Percentiles rank a stretch among this genome's conserved stretches.
These are phyloP conservation scores for Globisporangium radiosum DNA, from an alignment of 352 stramenopile genomes.

Conservation along the genomic window DNA sequence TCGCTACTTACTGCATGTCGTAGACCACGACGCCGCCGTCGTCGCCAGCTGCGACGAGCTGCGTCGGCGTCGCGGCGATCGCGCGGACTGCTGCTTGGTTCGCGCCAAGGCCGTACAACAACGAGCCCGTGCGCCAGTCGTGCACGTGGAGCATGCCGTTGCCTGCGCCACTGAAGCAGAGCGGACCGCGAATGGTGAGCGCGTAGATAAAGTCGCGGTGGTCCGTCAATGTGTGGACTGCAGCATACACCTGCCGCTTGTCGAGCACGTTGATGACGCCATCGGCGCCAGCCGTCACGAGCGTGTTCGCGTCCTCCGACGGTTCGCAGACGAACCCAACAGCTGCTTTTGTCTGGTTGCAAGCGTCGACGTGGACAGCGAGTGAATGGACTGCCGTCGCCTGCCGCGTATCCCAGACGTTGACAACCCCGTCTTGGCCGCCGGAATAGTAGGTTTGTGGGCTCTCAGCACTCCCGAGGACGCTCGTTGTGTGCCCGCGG, in stretches of 20 bases:
- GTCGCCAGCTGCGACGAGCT: constrained; percentile 71
- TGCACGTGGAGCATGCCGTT: constrained; percentile 85
- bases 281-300: constrained; percentile 72
- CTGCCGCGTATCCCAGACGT: constrained; percentile 68
- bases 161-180: constrained; percentile 79
- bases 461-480: constrained; percentile 26
- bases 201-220: constrained; percentile 89
- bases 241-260: constrained; percentile 38
- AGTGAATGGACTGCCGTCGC: constrained; percentile 24
- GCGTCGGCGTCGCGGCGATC: constrained; percentile 38
- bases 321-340: constrained; percentile 60
- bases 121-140: constrained; percentile 54
- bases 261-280: constrained; percentile 76
- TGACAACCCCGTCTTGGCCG: constrained; percentile 69
- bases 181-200: constrained; percentile 44
- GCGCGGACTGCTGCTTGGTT: constrained; percentile 75
- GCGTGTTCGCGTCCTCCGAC: constrained; percentile 30
- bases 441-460: constrained; percentile 48
- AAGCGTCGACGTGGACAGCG: constrained; percentile 49
- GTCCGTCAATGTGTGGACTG: constrained; percentile 53
- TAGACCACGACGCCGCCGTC: constrained; percentile 82
- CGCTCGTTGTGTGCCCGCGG: constrained; percentile 57
- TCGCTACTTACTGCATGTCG: constrained; percentile 35
- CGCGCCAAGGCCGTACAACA: constrained; percentile 79
- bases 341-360: constrained; percentile 54